Evolutionary conservation across 148 eudicot species (phyloP).

Genomic region (Selenicereus undatus): DNA sequence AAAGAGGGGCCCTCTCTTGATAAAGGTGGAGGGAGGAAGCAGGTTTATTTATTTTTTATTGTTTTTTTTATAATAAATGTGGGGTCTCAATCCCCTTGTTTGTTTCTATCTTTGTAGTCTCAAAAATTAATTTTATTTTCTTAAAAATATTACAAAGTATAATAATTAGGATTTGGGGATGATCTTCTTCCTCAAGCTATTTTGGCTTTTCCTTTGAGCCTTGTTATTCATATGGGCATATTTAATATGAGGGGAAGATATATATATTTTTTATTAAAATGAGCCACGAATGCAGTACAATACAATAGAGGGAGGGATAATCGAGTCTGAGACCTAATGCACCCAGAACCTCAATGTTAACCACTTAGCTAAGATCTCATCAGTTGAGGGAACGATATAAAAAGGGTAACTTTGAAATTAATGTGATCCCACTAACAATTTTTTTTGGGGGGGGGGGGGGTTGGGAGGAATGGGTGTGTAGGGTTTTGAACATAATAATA

Average conservation of each 20-base stretch:
- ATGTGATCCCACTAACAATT: slow-evolving; percentile 24
- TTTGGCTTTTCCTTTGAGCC: slow-evolving; percentile 22
- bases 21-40: slow-evolving; percentile 16
- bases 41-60: background rate
- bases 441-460: background rate
- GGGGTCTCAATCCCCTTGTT: slow-evolving; percentile 25
- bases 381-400: background rate
- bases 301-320: too few relatives aligned
- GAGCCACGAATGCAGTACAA: too few relatives aligned
- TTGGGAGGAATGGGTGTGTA: background rate
- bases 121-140: background rate
- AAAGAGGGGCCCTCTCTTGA: slow-evolving; percentile 20
- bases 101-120: slow-evolving; percentile 28
- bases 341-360: too few relatives aligned
- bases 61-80: slow-evolving; percentile 13
- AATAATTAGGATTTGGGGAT: background rate
- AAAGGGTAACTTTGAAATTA: slow-evolving; percentile 26
- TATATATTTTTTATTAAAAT: too few relatives aligned
- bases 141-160: too few relatives aligned
- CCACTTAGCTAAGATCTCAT: too few relatives aligned
- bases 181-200: slow-evolving; percentile 23
- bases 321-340: too few relatives aligned
- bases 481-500: too few relatives aligned
- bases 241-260: slow-evolving; percentile 13
- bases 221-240: slow-evolving; percentile 37